These are phyloP conservation scores for Cryptococcus depauperatus DNA, from an alignment of 1,284 basidiomycete species.

Conservation along the genomic window DNA sequence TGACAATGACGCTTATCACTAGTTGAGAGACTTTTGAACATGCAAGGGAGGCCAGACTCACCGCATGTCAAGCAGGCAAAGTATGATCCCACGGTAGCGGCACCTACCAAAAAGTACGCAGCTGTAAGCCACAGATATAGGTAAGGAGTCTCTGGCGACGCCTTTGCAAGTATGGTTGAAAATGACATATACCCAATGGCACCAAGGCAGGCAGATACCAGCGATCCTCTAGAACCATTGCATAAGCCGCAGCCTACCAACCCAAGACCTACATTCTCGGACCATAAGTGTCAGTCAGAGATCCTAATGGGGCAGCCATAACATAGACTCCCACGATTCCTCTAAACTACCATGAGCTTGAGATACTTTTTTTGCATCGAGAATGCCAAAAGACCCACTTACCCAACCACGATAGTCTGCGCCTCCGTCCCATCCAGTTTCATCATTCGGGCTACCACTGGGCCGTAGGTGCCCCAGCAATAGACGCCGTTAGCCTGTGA, in stretches of 20 bases:
- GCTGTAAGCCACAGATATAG: conserved; percentile 34
- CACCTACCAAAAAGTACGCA: conserved; percentile 41
- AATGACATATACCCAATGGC: conserved; percentile 40
- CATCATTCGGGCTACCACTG: conserved; percentile 31
- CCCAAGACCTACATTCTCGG: conserved; percentile 30
- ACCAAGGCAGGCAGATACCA: conserved; percentile 34
- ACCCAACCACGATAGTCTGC: conserved; percentile 44
- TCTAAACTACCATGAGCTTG: conserved; percentile 10
- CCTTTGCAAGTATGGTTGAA: conserved; percentile 23
- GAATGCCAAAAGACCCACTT: conserved; percentile 6
- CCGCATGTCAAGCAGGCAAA: conserved; percentile 42
- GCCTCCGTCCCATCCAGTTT: conserved; percentile 33
- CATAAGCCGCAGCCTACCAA: neutral
- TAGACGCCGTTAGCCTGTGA: conserved; percentile 46
- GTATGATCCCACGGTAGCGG: conserved; percentile 42
- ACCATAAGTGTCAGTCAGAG: conserved; percentile 40
- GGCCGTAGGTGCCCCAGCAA: conserved; percentile 45
- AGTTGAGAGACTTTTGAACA: neutral
- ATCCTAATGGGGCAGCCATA: conserved; percentile 42
- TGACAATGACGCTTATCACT: conserved; percentile 33
- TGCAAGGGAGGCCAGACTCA: conserved; percentile 11
- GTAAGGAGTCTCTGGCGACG: conserved; percentile 21
- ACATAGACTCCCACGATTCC: conserved; percentile 45
- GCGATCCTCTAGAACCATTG: conserved; percentile 25
- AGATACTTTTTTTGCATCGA: neutral